Evolutionary conservation across 2,329 filamentous ascomycete genomes (phyloP).

Genomic region (Cryphonectria radicalis): DNA sequence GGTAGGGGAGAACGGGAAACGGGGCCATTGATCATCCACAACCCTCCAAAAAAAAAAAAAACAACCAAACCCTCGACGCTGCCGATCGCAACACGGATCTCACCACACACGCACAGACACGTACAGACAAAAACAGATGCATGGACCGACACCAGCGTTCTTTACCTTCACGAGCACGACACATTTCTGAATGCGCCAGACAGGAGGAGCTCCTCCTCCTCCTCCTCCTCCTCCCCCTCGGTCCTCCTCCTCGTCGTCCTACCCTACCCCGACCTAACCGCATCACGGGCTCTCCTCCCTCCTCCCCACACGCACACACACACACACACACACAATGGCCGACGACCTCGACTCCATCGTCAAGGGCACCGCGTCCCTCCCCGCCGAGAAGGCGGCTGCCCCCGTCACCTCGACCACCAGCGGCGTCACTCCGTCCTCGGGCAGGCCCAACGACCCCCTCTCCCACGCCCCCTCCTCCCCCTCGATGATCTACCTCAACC

Average conservation of each 20-base stretch:
- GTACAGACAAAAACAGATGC: neutral
- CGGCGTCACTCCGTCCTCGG: slow-evolving; percentile 48
- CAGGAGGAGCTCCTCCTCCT: slow-evolving; percentile 2
- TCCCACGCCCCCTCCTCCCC: slow-evolving; percentile 85
- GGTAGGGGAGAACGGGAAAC: neutral
- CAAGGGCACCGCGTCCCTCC: slow-evolving; percentile 76
- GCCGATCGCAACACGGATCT: neutral
- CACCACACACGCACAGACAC: neutral
- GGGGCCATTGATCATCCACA: neutral
- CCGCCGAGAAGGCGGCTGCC: slow-evolving; percentile 57
- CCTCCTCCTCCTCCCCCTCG: neutral
- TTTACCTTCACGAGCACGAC: neutral
- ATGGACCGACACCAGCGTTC: neutral
- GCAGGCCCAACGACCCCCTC: slow-evolving; percentile 69
- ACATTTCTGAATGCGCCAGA: neutral
- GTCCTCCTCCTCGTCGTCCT: neutral
- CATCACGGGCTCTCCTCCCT: neutral
- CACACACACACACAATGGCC: slow-evolving; percentile 53
- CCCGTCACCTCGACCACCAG: slow-evolving; percentile 46
- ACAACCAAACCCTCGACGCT: too few relatives aligned
- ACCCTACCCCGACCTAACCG: neutral
- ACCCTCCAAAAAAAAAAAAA: neutral
- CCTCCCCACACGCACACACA: slow-evolving; percentile 28
- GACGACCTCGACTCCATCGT: slow-evolving; percentile 84
- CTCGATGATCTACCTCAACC: slow-evolving; percentile 96